These are phyloP conservation scores for Aciculoconidium aculeatum DNA, from an alignment of 805 yeast genomes.

Conservation along the genomic window DNA sequence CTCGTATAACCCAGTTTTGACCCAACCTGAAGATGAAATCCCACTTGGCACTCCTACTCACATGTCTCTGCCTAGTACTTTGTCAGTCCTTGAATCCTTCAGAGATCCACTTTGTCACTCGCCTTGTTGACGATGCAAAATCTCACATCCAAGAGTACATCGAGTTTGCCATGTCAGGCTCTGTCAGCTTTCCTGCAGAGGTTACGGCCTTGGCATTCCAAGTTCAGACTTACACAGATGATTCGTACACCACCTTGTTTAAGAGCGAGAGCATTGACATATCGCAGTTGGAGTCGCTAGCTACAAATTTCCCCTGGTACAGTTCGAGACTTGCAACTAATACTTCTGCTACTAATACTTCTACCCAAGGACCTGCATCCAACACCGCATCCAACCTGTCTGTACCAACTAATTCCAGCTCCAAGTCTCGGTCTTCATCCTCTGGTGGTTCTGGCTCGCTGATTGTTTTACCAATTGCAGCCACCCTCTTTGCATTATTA, in stretches of 20 bases:
- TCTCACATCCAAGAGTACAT: constrained; percentile 8
- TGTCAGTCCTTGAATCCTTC: constrained; percentile 3
- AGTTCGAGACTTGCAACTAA: constrained; percentile 5
- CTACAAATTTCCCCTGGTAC: constrained; percentile 14
- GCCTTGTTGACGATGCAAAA: constrained; percentile 10
- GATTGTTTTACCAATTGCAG: constrained; percentile 6
- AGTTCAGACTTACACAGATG: constrained; percentile 29
- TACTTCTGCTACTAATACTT: constrained; percentile 8
- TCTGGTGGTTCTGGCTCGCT: constrained; percentile 1
- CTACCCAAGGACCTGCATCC: constrained; percentile 2
- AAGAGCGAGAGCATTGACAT: constrained; percentile 7
- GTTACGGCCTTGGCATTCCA: constrained; percentile 23
- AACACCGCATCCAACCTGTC: constrained; percentile 2
- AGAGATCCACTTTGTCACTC: constrained; percentile 8
- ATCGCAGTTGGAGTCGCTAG: constrained; percentile 7
- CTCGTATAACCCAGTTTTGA: no score
- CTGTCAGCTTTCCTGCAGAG: constrained; percentile 18
- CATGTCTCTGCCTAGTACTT: neutral
- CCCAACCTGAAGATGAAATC: no score
- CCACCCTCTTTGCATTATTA: constrained; percentile 5
- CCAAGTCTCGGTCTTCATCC: constrained; percentile 4
- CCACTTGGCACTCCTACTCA: no score
- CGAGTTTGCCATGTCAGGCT: constrained; percentile 22
- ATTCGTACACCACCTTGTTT: constrained; percentile 30
- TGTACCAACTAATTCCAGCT: constrained; percentile 3